Conservation (phyloP, 2,329 filamentous ascomycete genomes). For the Trichoderma cornu-damae region DNA sequence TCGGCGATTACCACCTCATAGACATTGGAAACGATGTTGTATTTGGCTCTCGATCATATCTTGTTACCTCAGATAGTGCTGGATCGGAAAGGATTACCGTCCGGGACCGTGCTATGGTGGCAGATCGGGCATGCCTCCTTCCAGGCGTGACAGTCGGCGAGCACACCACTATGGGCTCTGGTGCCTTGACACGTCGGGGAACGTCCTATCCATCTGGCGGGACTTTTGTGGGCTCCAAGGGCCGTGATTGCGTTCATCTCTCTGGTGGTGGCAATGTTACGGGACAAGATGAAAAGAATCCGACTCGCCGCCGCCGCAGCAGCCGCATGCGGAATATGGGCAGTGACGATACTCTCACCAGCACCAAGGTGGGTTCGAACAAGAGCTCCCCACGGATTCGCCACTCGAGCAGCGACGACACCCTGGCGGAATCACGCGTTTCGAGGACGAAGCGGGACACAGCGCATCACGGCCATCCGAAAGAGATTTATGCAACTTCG, state of each 20-base stretch:
- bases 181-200: constrained; percentile 45
- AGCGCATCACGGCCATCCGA: not conserved
- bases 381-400: not conserved
- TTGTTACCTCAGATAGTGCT: constrained; percentile 48
- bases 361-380: not conserved
- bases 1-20: constrained; percentile 51
- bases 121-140: constrained; percentile 49
- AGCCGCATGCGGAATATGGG: constrained; percentile 24
- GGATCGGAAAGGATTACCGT: constrained; percentile 46
- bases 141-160: constrained; percentile 48
- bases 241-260: constrained; percentile 45
- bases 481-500: constrained; percentile 19
- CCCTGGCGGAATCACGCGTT: constrained; percentile 18
- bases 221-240: constrained; percentile 49
- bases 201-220: constrained; percentile 41
- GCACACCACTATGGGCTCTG: constrained; percentile 48
- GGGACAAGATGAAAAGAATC: constrained; percentile 16
- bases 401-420: constrained; percentile 9
- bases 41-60: constrained; percentile 50
- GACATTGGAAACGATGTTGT: constrained; percentile 56
- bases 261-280: constrained; percentile 23
- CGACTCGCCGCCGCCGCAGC: not conserved
- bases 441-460: constrained; percentile 11
- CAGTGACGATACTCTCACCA: constrained; percentile 25
- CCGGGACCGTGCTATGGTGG: constrained; percentile 49